Base-by-base conservation (phyloP, 352 stramenopile genomes). In the Globisporangium echinulatum region DNA sequence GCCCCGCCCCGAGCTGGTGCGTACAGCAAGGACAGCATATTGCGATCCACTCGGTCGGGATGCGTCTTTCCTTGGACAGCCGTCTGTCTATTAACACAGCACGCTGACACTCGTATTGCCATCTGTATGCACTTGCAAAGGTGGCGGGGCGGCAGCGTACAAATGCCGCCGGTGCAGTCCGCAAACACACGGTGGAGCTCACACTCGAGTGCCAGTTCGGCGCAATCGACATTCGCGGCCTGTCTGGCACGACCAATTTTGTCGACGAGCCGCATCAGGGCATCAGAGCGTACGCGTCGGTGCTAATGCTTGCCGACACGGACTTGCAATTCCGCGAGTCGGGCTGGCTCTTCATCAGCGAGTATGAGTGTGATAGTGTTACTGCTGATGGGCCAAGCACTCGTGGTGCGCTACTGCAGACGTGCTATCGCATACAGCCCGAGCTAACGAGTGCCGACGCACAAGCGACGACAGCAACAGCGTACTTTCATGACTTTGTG, bases 401-500 rank as follows among this genome's bases (percentile, higher is more conserved):
- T 7, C 5, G 7, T 10, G 3, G 25, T 5, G 33, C 44, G 46
- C 15, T 57, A 49, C 14, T 52, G 19, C 57, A 62, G 42, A 38
- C 36, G 1, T 62, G 39, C 7, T 52, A 53, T 39, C 49, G 40
- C 3, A 39, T 62, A 1, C 42, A 50, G 6, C 4, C 39, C 8
- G 39, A 50, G 25, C 8, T 4, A 8, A 19, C 7, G 39, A 49
- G 40, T 17, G 37, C 10, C 17, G 17, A 43, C 7, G n/a, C 39
- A 13, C 40, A 48, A 39, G 53, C 40, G 8, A 19, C 17, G 17
- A 19, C 17, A 19, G 33, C 43, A 13, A 36, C 49, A 1, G n/a
- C 49, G 9, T 62, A 62, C 42, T 56, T 62, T 13, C n/a, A 62
- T 40, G 17, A 62, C 37, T 52, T 52, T 43, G 37, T 62, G 19